phyloP scores from a whole-genome alignment of 2,329 filamentous ascomycete species.

The Colletotrichum tabaci region DNA sequence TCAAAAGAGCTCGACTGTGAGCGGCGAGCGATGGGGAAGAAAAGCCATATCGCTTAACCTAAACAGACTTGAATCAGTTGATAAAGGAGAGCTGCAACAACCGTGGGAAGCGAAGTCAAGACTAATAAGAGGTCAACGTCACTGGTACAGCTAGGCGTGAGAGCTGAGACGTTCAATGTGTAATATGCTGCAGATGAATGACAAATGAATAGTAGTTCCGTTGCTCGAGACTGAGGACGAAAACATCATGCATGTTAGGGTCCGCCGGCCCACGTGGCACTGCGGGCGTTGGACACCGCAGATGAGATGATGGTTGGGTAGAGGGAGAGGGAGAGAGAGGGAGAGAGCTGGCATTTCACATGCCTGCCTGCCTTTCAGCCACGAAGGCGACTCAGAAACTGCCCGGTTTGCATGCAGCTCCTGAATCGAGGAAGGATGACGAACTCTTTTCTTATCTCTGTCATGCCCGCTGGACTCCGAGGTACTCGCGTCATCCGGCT shows the following conservation, averaged over 20 bases:
- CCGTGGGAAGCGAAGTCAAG: not conserved
- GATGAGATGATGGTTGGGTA: constrained; percentile 20
- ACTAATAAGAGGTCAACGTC: not conserved
- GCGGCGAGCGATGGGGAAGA: not conserved
- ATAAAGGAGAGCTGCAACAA: not conserved
- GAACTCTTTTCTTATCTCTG: no score
- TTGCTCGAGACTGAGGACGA: not conserved
- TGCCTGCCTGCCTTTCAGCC: not conserved
- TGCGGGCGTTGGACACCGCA: not conserved
- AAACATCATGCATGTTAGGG: constrained; percentile 11
- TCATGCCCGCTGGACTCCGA: no score
- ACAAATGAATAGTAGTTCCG: not conserved
- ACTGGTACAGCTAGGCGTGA: not conserved
- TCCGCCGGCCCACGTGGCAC: constrained; percentile 16
- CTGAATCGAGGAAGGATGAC: not conserved
- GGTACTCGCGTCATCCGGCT: not conserved
- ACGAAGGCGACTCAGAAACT: not conserved
- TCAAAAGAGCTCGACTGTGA: not conserved
- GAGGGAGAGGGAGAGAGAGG: no score
- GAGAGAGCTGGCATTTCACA: constrained; percentile 11
- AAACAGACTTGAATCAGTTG: not conserved
- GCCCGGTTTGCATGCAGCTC: not conserved
- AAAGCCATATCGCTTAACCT: not conserved
- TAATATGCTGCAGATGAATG: not conserved
- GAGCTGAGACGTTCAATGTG: constrained; percentile 9